Percentiles rank a stretch among this genome's conserved stretches.
phyloP scores from a whole-genome alignment of 2,329 filamentous ascomycete genomes.

The Diplocarpon mali region DNA sequence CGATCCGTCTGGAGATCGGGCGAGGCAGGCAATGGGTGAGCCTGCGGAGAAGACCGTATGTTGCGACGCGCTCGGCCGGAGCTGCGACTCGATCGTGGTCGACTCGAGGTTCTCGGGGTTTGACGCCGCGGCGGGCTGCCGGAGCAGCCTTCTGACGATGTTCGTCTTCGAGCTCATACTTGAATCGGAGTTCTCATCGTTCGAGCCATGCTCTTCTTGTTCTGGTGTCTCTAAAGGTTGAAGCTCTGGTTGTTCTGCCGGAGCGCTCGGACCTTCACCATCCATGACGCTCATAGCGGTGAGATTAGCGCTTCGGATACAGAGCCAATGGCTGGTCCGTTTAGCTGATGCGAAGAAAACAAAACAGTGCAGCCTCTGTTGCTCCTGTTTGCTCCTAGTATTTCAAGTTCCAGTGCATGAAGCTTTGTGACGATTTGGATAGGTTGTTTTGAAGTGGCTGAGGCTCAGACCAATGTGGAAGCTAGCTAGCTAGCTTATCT shows the following conservation, averaged over 20 bases:
- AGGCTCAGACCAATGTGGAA: too few species aligned
- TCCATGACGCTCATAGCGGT: too few species aligned
- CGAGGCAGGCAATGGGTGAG: constrained; percentile 45
- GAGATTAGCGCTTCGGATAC: too few species aligned
- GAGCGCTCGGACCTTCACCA: too few species aligned
- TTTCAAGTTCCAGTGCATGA: too few species aligned
- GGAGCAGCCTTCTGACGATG: constrained; percentile 26
- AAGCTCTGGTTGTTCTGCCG: background rate
- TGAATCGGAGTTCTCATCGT: too few species aligned
- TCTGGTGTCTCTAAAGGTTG: constrained; percentile 4
- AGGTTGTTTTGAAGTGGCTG: too few species aligned
- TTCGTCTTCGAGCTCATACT: constrained; percentile 25
- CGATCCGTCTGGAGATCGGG: constrained; percentile 45
- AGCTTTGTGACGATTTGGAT: too few species aligned
- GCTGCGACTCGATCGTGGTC: constrained; percentile 17
- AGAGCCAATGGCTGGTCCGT: too few species aligned
- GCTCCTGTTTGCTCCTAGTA: constrained; percentile 9
- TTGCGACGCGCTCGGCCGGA: constrained; percentile 35
- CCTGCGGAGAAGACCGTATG: constrained; percentile 41
- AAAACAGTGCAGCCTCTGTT: constrained; percentile 3
- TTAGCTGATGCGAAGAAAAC: too few species aligned
- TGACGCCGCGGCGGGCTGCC: constrained; percentile 15
- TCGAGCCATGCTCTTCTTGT: background rate
- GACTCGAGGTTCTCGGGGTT: constrained; percentile 16
- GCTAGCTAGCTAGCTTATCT: too few species aligned